Percentiles rank a stretch among this genome's conserved stretches.
Evolutionary conservation across 2,329 filamentous ascomycete genomes (phyloP).

Genomic region (Fusarium decemcellulare): DNA sequence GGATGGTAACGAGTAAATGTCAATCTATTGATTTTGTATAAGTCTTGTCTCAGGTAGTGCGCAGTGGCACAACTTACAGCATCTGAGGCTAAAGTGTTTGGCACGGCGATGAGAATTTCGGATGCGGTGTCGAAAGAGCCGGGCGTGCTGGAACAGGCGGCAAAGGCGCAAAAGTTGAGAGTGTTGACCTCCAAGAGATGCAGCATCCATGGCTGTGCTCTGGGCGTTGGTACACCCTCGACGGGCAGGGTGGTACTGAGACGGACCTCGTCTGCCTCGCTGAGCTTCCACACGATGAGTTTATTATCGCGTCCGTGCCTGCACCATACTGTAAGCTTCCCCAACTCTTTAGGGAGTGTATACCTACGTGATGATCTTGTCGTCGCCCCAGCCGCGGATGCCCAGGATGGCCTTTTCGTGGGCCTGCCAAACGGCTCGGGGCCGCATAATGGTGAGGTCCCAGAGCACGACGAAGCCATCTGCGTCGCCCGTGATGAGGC

Average conservation of each 20-base stretch:
- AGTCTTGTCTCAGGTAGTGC: background rate
- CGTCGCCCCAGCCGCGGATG: constrained; percentile 77
- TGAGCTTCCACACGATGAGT: constrained; percentile 86
- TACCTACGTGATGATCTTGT: constrained; percentile 85
- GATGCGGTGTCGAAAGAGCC: constrained; percentile 43
- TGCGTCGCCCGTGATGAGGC: constrained; percentile 88
- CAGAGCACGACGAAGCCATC: constrained; percentile 91
- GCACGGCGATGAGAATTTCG: constrained; percentile 81
- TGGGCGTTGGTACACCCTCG: constrained; percentile 66
- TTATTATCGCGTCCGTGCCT: constrained; percentile 94
- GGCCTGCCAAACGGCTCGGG: constrained; percentile 87
- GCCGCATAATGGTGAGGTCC: constrained; percentile 85
- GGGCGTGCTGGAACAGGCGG: constrained; percentile 65
- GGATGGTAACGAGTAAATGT: constrained; percentile 86
- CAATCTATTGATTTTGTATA: constrained; percentile 65
- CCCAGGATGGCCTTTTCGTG: constrained; percentile 85
- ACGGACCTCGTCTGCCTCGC: constrained; percentile 69
- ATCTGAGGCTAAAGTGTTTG: constrained; percentile 81
- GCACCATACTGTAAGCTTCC: background rate
- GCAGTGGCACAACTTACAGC: constrained; percentile 62
- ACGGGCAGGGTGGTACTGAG: constrained; percentile 81
- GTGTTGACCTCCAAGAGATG: constrained; percentile 90
- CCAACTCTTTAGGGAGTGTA: background rate
- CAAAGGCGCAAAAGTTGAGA: constrained; percentile 94
- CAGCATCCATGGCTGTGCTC: constrained; percentile 84